Conservation (phyloP, 1,284 basidiomycete genomes). For the Austroboletus novae-zelandiae region DNA sequence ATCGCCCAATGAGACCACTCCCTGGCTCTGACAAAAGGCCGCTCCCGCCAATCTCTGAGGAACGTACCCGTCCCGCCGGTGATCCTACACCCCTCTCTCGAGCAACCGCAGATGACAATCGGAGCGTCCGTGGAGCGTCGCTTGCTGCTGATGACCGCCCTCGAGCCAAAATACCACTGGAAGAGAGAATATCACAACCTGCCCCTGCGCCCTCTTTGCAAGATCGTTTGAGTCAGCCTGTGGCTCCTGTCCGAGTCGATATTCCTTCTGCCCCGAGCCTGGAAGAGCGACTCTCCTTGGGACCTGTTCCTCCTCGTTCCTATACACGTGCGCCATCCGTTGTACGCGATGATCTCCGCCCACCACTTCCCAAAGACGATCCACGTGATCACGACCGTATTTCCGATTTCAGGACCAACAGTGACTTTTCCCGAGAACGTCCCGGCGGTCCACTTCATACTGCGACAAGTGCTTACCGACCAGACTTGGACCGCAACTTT, state of each 20-base stretch:
- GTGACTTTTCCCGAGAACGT: constrained; percentile 36
- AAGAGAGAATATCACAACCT: constrained; percentile 39
- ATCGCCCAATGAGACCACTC: constrained; percentile 25
- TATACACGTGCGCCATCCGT: constrained; percentile 30
- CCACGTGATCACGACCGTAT: constrained; percentile 24
- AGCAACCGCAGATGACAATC: constrained; percentile 24
- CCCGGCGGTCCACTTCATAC: constrained; percentile 6
- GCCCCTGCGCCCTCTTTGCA: constrained; percentile 32
- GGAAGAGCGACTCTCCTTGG: constrained; percentile 40
- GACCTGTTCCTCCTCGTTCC: constrained; percentile 22
- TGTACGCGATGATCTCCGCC: constrained; percentile 34
- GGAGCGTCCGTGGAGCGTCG: constrained; percentile 14
- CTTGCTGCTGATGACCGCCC: constrained; percentile 30
- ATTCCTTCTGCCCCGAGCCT: constrained; percentile 33
- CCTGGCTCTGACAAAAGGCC: constrained; percentile 18
- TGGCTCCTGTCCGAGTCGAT: constrained; percentile 24
- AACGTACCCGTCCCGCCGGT: constrained; percentile 15
- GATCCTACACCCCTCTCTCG: constrained; percentile 15
- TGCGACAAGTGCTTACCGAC: constrained; percentile 28
- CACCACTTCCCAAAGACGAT: constrained; percentile 27
- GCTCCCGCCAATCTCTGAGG: constrained; percentile 17
- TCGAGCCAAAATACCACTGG: constrained; percentile 27
- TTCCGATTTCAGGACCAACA: constrained; percentile 30
- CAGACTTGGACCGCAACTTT: constrained; percentile 33
- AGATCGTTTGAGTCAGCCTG: constrained; percentile 36